Conservation (phyloP, 805 yeast genomes). For the Blastobotrys robertii region DNA sequence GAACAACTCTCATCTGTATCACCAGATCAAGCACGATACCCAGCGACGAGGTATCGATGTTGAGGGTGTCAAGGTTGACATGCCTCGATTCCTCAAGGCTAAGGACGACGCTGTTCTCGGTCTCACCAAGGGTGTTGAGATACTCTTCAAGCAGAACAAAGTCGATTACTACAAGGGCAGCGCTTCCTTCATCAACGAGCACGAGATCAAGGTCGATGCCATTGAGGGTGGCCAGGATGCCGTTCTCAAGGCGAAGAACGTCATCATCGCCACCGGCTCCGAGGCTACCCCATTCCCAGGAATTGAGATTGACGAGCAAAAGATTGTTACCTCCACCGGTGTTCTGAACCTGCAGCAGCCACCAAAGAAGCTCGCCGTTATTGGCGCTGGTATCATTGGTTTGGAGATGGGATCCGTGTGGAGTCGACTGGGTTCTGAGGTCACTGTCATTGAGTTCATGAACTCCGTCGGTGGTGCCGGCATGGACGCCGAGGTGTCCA, state of each 20-base stretch:
- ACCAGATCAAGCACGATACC: slow-evolving; percentile 79
- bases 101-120: slow-evolving; percentile 85
- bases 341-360: slow-evolving; percentile 74
- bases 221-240: slow-evolving; percentile 75
- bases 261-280: slow-evolving; percentile 96
- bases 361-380: slow-evolving; percentile 85
- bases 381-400: slow-evolving; percentile 99
- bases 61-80: slow-evolving; percentile 58
- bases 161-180: slow-evolving; percentile 90
- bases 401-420: slow-evolving; percentile 99
- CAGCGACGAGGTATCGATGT: slow-evolving; percentile 85
- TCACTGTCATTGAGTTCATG: slow-evolving; percentile 87
- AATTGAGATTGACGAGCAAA: slow-evolving; percentile 88
- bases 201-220: slow-evolving; percentile 70
- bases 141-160: slow-evolving; percentile 90
- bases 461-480: slow-evolving; percentile 96
- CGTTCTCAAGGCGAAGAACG: slow-evolving; percentile 67
- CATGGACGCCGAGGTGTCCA: slow-evolving; percentile 94
- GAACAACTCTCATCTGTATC: slow-evolving; percentile 90
- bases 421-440: slow-evolving; percentile 90
- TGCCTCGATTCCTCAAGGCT: slow-evolving; percentile 76
- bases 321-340: slow-evolving; percentile 95
- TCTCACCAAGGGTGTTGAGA: slow-evolving; percentile 88
- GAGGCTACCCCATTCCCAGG: slow-evolving; percentile 99
- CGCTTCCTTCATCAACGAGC: slow-evolving; percentile 79